Percentiles rank a stretch among this genome's conserved stretches.
These are phyloP conservation scores for Crithidia mellificae DNA, from an alignment of 208 protist species.

Conservation along the genomic window DNA sequence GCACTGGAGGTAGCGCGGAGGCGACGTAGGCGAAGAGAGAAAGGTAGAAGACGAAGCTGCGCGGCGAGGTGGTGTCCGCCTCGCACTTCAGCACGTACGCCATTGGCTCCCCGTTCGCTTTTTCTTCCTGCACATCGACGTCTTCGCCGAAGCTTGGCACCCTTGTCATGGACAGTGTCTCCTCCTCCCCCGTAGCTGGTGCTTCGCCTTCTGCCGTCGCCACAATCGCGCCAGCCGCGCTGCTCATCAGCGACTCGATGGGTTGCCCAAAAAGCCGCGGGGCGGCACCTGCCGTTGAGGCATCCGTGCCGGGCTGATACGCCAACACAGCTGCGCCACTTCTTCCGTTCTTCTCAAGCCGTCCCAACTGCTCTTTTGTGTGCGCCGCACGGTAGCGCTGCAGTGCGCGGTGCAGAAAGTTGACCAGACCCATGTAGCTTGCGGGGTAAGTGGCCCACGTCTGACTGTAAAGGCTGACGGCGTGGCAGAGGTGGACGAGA, in stretches of 20 bases:
- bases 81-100: constrained; percentile 27
- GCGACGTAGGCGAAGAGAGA: constrained; percentile 31
- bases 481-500: constrained; percentile 26
- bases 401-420: constrained; percentile 30
- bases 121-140: background rate
- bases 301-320: too few species aligned
- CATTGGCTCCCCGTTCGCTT: background rate
- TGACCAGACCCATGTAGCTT: constrained; percentile 27
- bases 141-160: constrained; percentile 6
- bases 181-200: background rate
- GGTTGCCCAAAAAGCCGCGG: background rate
- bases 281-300: too few species aligned
- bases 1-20: constrained; percentile 28
- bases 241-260: constrained; percentile 8
- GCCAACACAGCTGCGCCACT: background rate
- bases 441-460: constrained; percentile 21
- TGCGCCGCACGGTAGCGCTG: background rate
- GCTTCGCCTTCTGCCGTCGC: background rate
- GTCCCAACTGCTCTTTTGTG: background rate
- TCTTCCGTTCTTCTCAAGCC: too few species aligned
- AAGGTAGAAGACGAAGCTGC: constrained; percentile 33
- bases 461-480: constrained; percentile 18
- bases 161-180: background rate
- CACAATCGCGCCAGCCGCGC: background rate
- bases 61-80: constrained; percentile 12